Base-by-base conservation (phyloP, 2,329 filamentous ascomycete genomes). In the Eurotiales sp. region DNA sequence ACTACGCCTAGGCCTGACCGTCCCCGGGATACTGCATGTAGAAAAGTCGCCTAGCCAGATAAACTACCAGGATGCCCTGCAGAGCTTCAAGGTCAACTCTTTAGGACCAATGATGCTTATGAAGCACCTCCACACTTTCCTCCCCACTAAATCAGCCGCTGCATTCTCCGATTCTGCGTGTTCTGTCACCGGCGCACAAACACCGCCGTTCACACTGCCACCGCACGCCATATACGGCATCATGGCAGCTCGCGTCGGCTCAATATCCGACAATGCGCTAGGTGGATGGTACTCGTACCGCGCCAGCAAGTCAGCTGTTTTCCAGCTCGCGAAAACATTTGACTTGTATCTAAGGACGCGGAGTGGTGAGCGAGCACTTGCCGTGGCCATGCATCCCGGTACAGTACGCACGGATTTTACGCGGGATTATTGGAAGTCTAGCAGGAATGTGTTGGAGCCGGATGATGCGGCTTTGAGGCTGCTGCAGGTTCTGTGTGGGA, bases 21-120 rank as follows among this genome's bases (percentile, higher is more conserved):
- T 90, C 2, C 86, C 88, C 0, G 89, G 88, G 0, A 75, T 91
- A 32, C 77, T 93, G 10, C 78, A 80, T 58, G 82, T 88, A 0
- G 89, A 95, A 64, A 90, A 86, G 66, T 81, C 82, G 1, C 86
- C 84, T 0, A 59, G 69, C 0, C 84, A 88, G 60, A 79, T 93
- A 51, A 73, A 85, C 53, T 78, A 81, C 52, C 74, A 73, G 17
- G 65, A 75, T 30, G 82, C 86, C 15, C 71, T 87, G n/a, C 71
- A 82, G 41, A 90, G 82, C n/a, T 85, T 90, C 67, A 77, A 77
- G 47, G 80, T 88, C 53, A 95, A 93, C 66, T 77, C 84, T 0
- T 72, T 93, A 2, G 88, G 87, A 0, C 87, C 87, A 0, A 74
- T 93, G 62, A 73, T 93, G 49, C 76, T 92, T 51, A 80, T 88